These are phyloP conservation scores for Boechera stricta DNA, from an alignment of 345 rosid genomes.

Conservation along the genomic window DNA sequence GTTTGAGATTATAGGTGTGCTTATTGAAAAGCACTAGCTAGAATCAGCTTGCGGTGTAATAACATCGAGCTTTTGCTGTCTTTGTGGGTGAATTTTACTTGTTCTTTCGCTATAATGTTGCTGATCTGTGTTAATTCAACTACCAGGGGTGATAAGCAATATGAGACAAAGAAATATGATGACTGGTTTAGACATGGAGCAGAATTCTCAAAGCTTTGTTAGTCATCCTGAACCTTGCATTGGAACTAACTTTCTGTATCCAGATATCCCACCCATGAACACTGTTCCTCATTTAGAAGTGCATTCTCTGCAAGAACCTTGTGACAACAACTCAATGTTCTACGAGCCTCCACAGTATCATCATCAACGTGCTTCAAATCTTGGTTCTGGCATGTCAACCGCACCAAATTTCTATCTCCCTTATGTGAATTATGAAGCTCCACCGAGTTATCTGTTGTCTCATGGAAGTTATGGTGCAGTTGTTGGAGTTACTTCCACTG, in stretches of 20 bases:
- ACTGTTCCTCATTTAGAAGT: slow-evolving; percentile 50
- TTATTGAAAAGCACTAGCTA: slow-evolving; percentile 13
- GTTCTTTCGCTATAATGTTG: slow-evolving; percentile 16
- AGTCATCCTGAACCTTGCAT: slow-evolving; percentile 57
- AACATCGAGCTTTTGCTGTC: background rate
- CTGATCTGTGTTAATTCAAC: slow-evolving; percentile 24
- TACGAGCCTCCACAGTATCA: slow-evolving; percentile 57
- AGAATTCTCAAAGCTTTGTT: slow-evolving; percentile 48
- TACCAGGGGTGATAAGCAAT: slow-evolving; percentile 44
- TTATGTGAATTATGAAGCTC: slow-evolving; percentile 49
- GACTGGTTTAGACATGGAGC: slow-evolving; percentile 64
- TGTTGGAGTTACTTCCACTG: slow-evolving; percentile 59
- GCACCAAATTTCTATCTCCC: slow-evolving; percentile 58
- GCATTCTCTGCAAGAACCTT: slow-evolving; percentile 52
- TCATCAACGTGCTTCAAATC: slow-evolving; percentile 55
- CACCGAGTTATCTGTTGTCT: slow-evolving; percentile 53
- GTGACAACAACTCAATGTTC: slow-evolving; percentile 52
- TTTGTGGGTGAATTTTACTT: slow-evolving; percentile 11
- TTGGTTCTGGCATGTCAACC: slow-evolving; percentile 57
- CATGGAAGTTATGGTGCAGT: slow-evolving; percentile 51
- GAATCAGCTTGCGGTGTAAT: slow-evolving; percentile 4
- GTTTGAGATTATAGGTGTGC: background rate
- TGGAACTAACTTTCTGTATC: slow-evolving; percentile 53
- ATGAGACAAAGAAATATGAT: slow-evolving; percentile 67
- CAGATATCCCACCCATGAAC: slow-evolving; percentile 52